These are phyloP conservation scores for Plantago coronopus DNA, from an alignment of 305 asterid species.

Conservation along the genomic window DNA sequence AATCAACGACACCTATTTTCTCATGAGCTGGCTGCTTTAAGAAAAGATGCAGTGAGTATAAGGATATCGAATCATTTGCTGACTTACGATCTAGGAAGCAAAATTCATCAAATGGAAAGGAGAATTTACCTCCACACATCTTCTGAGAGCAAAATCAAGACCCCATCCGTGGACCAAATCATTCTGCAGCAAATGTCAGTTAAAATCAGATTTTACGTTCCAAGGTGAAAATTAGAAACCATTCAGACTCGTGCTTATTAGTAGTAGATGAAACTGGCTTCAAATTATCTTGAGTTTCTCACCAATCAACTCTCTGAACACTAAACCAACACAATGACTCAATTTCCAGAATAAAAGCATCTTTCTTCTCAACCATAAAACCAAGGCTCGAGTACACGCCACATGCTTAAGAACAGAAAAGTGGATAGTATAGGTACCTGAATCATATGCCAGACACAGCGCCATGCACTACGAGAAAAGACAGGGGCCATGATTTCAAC, in stretches of 20 bases:
- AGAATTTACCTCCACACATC: conserved; percentile 55
- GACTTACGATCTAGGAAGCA: not conserved
- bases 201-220: conserved; percentile 10
- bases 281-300: too few relatives aligned
- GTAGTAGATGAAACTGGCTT: too few relatives aligned
- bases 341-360: too few relatives aligned
- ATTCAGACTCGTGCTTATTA: not conserved
- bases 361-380: too few relatives aligned
- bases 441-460: conserved; percentile 78
- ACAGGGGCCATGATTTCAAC: conserved; percentile 82
- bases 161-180: conserved; percentile 86
- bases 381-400: too few relatives aligned
- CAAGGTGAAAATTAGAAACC: not conserved
- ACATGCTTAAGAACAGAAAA: too few relatives aligned
- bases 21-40: conserved; percentile 60
- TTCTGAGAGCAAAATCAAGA: conserved; percentile 61
- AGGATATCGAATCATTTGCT: not conserved
- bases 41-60: not conserved
- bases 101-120: not conserved
- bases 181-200: conserved; percentile 36
- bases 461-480: conserved; percentile 65
- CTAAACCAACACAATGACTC: too few relatives aligned
- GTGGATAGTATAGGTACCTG: conserved; percentile 38
- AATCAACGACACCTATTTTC: conserved; percentile 70
- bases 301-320: too few relatives aligned